Percentiles rank a stretch among this genome's conserved stretches.
Evolutionary conservation across 805 yeast species (phyloP).

Genomic region (Kluyveromyces siamensis): DNA sequence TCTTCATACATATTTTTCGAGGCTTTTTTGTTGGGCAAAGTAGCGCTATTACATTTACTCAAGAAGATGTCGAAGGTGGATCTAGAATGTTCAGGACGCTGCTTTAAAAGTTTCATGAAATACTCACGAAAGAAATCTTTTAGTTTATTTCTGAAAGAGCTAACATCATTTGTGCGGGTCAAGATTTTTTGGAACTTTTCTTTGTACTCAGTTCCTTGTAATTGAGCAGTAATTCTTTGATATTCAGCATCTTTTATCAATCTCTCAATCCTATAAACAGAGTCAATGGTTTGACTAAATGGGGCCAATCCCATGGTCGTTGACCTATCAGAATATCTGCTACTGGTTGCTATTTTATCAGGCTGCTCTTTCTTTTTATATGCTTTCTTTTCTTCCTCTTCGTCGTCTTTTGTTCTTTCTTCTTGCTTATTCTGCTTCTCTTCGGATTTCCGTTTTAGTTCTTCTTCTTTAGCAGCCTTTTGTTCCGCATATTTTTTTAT

Average conservation of each 20-base stretch:
- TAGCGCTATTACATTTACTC: neutral
- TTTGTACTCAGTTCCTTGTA: neutral
- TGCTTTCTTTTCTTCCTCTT: conserved; percentile 7
- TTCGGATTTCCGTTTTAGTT: conserved; percentile 15
- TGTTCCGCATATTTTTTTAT: conserved; percentile 9
- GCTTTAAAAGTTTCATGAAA: neutral
- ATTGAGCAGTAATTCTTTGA: neutral
- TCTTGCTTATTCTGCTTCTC: conserved; percentile 6
- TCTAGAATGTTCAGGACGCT: neutral
- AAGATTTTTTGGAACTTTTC: neutral
- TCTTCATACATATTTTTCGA: conserved; percentile 1
- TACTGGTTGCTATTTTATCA: neutral
- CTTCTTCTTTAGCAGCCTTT: conserved; percentile 14
- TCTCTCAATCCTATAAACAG: neutral
- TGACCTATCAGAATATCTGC: neutral
- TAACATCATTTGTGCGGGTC: neutral
- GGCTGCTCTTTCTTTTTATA: conserved; percentile 4
- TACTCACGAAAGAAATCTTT: neutral
- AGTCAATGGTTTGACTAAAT: neutral
- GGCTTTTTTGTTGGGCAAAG: neutral
- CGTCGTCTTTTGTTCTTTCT: conserved; percentile 1
- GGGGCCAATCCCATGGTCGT: neutral
- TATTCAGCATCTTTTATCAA: neutral
- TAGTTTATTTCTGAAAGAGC: neutral
- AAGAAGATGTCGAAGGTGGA: neutral